These are phyloP conservation scores for Aspergillus flavus DNA, from an alignment of 2,329 filamentous ascomycete species.

Conservation along the genomic window DNA sequence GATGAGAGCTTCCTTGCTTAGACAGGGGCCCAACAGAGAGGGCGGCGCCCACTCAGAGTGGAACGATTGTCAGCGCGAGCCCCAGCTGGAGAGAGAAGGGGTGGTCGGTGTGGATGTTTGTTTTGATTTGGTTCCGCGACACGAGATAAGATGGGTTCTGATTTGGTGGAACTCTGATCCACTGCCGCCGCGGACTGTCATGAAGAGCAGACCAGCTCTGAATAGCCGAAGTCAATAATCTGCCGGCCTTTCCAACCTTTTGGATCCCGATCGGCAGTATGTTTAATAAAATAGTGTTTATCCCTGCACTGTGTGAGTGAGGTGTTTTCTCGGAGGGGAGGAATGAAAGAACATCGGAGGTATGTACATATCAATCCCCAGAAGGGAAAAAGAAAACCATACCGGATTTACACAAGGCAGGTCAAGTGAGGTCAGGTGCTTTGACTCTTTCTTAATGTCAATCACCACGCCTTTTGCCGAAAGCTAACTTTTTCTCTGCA, in stretches of 20 bases:
- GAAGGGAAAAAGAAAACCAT: not conserved
- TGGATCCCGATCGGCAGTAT: not conserved
- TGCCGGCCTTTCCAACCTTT: not conserved
- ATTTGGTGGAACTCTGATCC: not conserved
- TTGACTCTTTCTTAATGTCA: not conserved
- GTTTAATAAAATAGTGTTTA: not conserved
- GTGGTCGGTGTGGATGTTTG: conserved; percentile 5
- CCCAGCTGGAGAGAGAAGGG: not conserved
- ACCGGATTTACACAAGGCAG: not conserved
- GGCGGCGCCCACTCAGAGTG: conserved; percentile 12
- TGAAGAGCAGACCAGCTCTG: not conserved
- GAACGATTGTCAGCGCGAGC: conserved; percentile 15
- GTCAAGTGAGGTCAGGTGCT: not conserved
- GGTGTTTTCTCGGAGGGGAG: not conserved
- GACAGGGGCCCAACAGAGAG: conserved; percentile 4
- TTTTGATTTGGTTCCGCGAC: not conserved
- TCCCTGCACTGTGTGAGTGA: not conserved
- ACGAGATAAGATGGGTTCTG: not conserved
- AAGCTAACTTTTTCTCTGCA: not conserved
- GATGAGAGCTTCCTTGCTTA: conserved; percentile 17
- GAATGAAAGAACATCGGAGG: not conserved
- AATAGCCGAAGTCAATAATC: not conserved
- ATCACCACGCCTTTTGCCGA: too few relatives aligned
- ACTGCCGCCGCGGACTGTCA: not conserved
- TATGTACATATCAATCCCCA: not conserved